Evolutionary conservation across 805 yeast species (phyloP), one percentile per base, ranked within the genome.

Genomic region (Yueomyces sinensis): DNA sequence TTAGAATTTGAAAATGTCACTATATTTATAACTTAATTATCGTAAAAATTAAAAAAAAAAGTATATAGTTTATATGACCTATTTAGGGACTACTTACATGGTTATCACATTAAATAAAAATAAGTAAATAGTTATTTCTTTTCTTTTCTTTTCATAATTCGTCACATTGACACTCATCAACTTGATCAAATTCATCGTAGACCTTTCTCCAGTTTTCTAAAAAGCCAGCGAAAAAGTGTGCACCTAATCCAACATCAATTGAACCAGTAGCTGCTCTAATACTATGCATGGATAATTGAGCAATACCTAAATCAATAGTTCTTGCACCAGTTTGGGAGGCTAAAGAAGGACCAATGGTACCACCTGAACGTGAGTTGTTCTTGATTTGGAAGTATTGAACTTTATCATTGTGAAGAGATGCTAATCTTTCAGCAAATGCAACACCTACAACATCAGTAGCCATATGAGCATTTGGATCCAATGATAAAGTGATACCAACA

Each of bases 241-340:
- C 68, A 30, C 81, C 93, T 35, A 80, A 63, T 32, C 82, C 84
- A 39, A 81, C 68, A 50, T 83, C 94, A 51, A 74, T 70, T 16
- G 82, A 66, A 29, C 94, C 94, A 22, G 77, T 68, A 13, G 86
- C 69, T 19, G 91, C 93, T 47, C 94, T 69, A 45, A 82, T 78
- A 29, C 84, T 76, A 58, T 82, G 94, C 94, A 82, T 82, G 3
- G 89, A 71, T 46, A 80, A 64, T 58, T 82, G 93, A 3, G 93
- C 75, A 45, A 82, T 77, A 37, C 94, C 94, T 38, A 82, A 56
- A 47, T 82, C 94, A 37, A 81, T 71, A 30, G 89, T 78, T 49
- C 82, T 65, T 3, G 82, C 81, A 37, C 84, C 84, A 1, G 82
- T 74, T 41, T 67, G 71, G 29, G 70, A 58, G 13, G 82, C 62